phyloP scores from a whole-genome alignment of 495 filamentous ascomycete genomes.

The Lophiotrema nucula region DNA sequence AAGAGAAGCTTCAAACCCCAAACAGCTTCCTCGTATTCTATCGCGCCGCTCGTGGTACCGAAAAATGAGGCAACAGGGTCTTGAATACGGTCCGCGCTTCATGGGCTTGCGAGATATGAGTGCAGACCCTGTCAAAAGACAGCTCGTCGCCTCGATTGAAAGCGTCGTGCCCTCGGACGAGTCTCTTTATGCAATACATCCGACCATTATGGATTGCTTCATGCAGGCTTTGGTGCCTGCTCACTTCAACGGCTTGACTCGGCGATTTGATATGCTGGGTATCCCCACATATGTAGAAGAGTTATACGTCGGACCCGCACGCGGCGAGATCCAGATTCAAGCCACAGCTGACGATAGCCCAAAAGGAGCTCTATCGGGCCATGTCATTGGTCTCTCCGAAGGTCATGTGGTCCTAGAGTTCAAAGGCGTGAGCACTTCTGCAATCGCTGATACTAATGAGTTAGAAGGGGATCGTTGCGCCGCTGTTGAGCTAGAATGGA shows the following conservation, averaged over 20 bases:
- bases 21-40: neutral
- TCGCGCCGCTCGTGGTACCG: neutral
- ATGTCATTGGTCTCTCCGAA: constrained; percentile 3
- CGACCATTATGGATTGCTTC: too few relatives aligned
- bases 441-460: neutral
- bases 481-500: constrained; percentile 4
- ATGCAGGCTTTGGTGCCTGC: too few relatives aligned
- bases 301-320: neutral
- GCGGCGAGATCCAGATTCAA: neutral
- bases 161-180: too few relatives aligned
- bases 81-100: constrained; percentile 6
- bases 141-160: too few relatives aligned
- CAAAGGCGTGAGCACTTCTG: neutral
- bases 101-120: constrained; percentile 1
- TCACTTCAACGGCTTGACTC: too few relatives aligned
- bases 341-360: too few relatives aligned
- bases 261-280: neutral
- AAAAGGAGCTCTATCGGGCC: too few relatives aligned
- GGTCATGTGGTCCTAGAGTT: constrained; percentile 1
- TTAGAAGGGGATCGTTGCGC: neutral
- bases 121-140: neutral
- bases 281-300: constrained; percentile 8
- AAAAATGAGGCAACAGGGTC: neutral
- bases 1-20: neutral
- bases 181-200: too few relatives aligned